phyloP scores from a whole-genome alignment of 1,284 basidiomycete species.

The Trichosporon faecale region DNA sequence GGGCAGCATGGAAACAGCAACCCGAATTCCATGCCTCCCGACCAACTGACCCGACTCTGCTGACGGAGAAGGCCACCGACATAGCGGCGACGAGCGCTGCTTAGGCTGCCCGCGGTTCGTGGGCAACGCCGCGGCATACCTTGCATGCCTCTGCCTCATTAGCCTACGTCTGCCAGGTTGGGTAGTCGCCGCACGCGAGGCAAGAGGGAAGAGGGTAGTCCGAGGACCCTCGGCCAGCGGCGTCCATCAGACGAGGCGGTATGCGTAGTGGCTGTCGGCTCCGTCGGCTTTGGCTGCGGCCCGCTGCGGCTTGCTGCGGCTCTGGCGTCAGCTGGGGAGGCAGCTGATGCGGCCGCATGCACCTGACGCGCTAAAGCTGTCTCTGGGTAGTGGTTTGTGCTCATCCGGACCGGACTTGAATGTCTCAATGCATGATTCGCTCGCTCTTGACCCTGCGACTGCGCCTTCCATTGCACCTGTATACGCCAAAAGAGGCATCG shows the following conservation, averaged over 20 bases:
- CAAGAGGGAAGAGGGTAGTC: no score
- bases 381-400: no score
- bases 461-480: background rate
- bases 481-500: background rate
- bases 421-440: background rate
- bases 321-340: background rate
- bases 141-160: no score
- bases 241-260: background rate
- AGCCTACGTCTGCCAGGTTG: no score
- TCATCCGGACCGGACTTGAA: background rate
- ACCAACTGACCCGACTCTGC: background rate
- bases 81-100: background rate
- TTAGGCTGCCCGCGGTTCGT: no score
- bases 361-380: constrained; percentile 1
- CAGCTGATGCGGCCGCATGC: background rate
- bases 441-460: background rate
- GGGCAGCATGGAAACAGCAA: background rate
- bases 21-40: background rate
- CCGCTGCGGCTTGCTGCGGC: background rate
- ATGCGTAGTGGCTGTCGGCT: background rate
- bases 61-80: background rate
- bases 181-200: no score
- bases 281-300: background rate
- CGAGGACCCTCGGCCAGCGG: background rate
- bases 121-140: no score